These are phyloP conservation scores for Eucalyptus curtisii DNA, from an alignment of 345 rosid species.

Conservation along the genomic window DNA sequence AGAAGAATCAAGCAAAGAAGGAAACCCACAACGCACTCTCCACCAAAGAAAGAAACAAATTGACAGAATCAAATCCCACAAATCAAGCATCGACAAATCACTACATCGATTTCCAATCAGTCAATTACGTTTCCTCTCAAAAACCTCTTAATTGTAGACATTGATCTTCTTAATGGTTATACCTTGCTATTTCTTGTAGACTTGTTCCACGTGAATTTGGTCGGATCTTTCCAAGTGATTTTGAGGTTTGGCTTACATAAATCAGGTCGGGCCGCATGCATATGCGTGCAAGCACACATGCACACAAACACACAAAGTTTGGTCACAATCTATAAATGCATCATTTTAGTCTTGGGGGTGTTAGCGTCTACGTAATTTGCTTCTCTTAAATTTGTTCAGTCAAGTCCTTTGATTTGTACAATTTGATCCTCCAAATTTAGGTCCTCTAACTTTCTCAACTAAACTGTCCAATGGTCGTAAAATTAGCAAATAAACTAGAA, in stretches of 20 bases:
- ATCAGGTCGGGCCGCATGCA: background rate
- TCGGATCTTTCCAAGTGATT: background rate
- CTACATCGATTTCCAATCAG: no score
- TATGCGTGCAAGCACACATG: background rate
- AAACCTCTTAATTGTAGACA: no score
- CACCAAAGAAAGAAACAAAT: no score
- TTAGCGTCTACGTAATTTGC: background rate
- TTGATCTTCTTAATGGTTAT: background rate
- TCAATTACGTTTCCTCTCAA: no score
- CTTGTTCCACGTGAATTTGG: background rate
- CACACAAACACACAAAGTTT: background rate
- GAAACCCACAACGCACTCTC: no score
- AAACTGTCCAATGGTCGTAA: background rate
- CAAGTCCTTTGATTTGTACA: background rate
- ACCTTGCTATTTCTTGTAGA: background rate
- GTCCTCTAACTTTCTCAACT: background rate
- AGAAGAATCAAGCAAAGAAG: no score
- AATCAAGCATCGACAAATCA: no score
- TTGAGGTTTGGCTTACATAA: background rate
- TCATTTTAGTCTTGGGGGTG: background rate
- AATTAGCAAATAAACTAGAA: background rate
- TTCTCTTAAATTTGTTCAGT: background rate
- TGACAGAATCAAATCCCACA: no score
- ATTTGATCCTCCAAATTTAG: background rate
- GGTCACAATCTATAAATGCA: background rate